Base-by-base conservation (phyloP, 1,284 basidiomycete species). In the Trichosporon inkin region DNA sequence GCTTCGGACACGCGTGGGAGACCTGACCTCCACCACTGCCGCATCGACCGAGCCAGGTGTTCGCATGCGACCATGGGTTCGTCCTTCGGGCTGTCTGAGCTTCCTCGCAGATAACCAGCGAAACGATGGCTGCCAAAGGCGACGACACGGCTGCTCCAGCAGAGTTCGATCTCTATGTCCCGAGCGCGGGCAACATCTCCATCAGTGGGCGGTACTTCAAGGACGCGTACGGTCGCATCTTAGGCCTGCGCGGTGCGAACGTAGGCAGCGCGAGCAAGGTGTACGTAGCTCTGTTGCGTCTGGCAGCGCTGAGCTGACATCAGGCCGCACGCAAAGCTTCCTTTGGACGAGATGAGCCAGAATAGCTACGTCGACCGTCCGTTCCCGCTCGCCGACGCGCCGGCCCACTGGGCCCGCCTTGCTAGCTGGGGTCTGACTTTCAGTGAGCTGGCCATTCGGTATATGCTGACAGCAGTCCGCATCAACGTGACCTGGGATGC, bases 401-500 rank as follows among this genome's bases (percentile, higher is more conserved):
- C 84, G 19, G 84, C 89, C 63, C 90, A 94, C 71, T 87, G 93
- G 72, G 82, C 86, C 1, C 80, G 91, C 57, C 79, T 94, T 28
- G 80, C 87, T 53, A 80, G 88, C 74, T 94, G 92, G 92, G 91
- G 91, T 1, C 78, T 93, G 67, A 88, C 89, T 0, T 90, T 92
- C 71, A 80, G 90, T 91, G 68, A 55, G 87, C 10, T 22, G 1
- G 13, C 32, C 20, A 37, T 11, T 10, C 1, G 11, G 17, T 14
- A 20, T n/a, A 10, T 52, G 22, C 60, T 67, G 40, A 63, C 41
- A 14, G 6, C 64, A 91, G 90, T 92, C 66, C 82, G 90, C 59
- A 88, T 97, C 67, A 85, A 92, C 17, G 84, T 98, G 3, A 96
- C 94, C 1, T 99, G 95, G 96, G 95, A 99, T 73, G 90, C 93